A percentile compares a stretch with the other conserved stretches of the same genome.
Evolutionary conservation across 805 yeast genomes (phyloP).

Genomic region (Jamesozyma rosinii): DNA sequence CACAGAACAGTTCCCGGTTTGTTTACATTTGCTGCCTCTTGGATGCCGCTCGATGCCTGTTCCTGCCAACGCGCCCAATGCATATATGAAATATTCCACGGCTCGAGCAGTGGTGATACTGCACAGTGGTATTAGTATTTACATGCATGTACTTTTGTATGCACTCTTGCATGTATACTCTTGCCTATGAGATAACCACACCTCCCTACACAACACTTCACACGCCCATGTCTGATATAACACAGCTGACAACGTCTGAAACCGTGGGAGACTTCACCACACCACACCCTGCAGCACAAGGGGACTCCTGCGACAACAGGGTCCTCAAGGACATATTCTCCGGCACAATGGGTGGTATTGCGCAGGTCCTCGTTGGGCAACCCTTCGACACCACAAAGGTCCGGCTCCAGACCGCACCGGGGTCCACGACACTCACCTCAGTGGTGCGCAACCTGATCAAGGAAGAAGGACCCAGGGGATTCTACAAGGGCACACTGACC

Average conservation of each 20-base stretch:
- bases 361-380: slow-evolving; percentile 92
- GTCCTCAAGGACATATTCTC: slow-evolving; percentile 66
- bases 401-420: slow-evolving; percentile 78
- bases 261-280: slow-evolving; percentile 4
- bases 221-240: slow-evolving; percentile 8
- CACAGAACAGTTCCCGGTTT: too few relatives aligned
- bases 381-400: slow-evolving; percentile 95
- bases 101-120: too few relatives aligned
- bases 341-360: slow-evolving; percentile 92
- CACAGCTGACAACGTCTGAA: slow-evolving; percentile 9
- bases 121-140: too few relatives aligned
- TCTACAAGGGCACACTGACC: slow-evolving; percentile 88
- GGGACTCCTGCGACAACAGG: slow-evolving; percentile 2
- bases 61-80: too few relatives aligned
- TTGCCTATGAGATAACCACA: too few relatives aligned
- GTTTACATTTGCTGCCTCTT: too few relatives aligned
- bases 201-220: too few relatives aligned
- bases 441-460: slow-evolving; percentile 61
- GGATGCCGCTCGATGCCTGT: too few relatives aligned
- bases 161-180: too few relatives aligned
- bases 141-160: too few relatives aligned
- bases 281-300: background rate
- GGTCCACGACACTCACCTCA: slow-evolving; percentile 60
- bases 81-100: too few relatives aligned
- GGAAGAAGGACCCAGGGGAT: slow-evolving; percentile 78